A percentile compares a stretch with the other conserved stretches of the same genome.
phyloP scores from a whole-genome alignment of 2,329 filamentous ascomycete genomes.

The Cadophora gregata region DNA sequence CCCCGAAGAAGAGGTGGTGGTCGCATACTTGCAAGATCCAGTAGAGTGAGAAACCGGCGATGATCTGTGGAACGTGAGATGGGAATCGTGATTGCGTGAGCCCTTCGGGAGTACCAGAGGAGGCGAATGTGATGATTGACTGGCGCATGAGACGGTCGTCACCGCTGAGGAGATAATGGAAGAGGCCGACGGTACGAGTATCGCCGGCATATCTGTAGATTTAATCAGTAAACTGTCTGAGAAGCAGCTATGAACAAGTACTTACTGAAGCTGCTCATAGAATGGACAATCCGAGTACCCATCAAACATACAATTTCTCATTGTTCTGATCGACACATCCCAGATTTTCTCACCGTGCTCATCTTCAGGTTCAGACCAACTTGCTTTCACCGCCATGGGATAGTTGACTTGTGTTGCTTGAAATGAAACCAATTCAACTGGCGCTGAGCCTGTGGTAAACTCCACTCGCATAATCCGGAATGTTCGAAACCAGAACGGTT shows the following conservation, averaged over 20 bases:
- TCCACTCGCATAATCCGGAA: slow-evolving; percentile 47
- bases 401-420: slow-evolving; percentile 47
- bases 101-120: slow-evolving; percentile 35
- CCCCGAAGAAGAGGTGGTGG: slow-evolving; percentile 47
- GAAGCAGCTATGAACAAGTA: not conserved
- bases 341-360: slow-evolving; percentile 31
- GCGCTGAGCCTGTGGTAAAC: slow-evolving; percentile 36
- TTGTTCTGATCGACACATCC: slow-evolving; percentile 42
- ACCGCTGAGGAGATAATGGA: slow-evolving; percentile 40
- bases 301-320: slow-evolving; percentile 47
- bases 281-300: slow-evolving; percentile 41
- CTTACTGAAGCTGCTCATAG: slow-evolving; percentile 41
- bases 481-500: slow-evolving; percentile 51
- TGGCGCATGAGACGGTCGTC: slow-evolving; percentile 41
- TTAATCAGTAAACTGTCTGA: not conserved
- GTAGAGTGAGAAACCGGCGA: slow-evolving; percentile 48
- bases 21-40: slow-evolving; percentile 48
- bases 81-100: slow-evolving; percentile 47
- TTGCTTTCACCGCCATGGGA: slow-evolving; percentile 44
- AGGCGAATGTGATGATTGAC: slow-evolving; percentile 35
- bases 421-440: slow-evolving; percentile 41
- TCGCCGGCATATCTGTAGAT: slow-evolving; percentile 36
- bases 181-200: slow-evolving; percentile 35
- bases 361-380: slow-evolving; percentile 32
- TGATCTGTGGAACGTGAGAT: slow-evolving; percentile 46